A percentile compares a stretch with the other conserved stretches of the same genome.
Evolutionary conservation across 2,329 filamentous ascomycete genomes (phyloP).

Genomic region (Sporothrix pseudoabietina): DNA sequence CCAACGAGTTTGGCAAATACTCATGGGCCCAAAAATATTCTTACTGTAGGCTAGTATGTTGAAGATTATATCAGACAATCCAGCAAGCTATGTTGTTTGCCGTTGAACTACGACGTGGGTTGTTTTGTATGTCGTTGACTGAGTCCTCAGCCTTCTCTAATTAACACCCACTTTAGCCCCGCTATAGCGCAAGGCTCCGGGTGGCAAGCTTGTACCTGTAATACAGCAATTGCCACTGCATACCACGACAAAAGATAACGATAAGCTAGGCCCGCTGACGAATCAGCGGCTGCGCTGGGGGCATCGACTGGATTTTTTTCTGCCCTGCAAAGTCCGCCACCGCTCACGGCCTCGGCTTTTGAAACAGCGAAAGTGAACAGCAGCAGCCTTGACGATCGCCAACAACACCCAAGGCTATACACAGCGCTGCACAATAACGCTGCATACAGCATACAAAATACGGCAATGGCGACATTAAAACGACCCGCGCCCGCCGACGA

Average conservation of each 20-base stretch:
- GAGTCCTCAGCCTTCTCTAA: neutral
- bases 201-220: neutral
- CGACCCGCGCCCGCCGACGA: constrained; percentile 50
- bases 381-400: neutral
- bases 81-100: neutral
- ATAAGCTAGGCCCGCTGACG: constrained; percentile 35
- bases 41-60: neutral
- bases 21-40: too few species aligned
- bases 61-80: neutral
- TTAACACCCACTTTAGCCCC: neutral
- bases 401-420: neutral
- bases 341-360: neutral
- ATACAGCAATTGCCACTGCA: neutral
- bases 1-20: too few species aligned
- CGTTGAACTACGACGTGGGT: too few species aligned
- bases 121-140: neutral
- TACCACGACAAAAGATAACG: constrained; percentile 31
- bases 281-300: constrained; percentile 27
- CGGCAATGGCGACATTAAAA: constrained; percentile 67
- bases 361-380: neutral
- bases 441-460: neutral
- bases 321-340: neutral
- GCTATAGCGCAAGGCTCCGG: constrained; percentile 13
- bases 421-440: constrained; percentile 1
- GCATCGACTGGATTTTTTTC: constrained; percentile 31